A percentile compares a stretch with the other conserved stretches of the same genome.
These are phyloP conservation scores for Umbelopsis vinacea DNA, from an alignment of 192 early-diverging fungal species.

Conservation along the genomic window DNA sequence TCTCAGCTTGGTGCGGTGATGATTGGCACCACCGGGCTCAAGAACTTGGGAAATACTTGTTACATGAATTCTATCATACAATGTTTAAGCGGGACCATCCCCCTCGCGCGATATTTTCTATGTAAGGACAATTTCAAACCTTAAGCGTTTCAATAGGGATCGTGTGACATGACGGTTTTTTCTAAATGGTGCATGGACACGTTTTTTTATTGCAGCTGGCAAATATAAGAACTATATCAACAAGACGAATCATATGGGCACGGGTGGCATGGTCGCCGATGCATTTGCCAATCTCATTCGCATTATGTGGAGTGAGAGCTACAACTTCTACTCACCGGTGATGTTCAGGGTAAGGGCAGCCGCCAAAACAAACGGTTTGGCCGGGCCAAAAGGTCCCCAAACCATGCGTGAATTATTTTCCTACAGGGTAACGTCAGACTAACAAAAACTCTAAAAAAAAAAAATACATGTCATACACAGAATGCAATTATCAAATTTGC, in stretches of 20 bases:
- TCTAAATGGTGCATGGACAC: neutral
- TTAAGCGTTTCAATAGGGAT: neutral
- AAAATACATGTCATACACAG: slow-evolving; percentile 22
- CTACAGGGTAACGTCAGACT: no score
- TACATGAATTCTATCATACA: slow-evolving; percentile 88
- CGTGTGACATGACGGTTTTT: neutral
- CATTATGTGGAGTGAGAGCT: slow-evolving; percentile 83
- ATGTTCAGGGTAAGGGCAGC: slow-evolving; percentile 62
- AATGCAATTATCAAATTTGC: slow-evolving; percentile 74
- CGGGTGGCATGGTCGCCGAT: slow-evolving; percentile 72
- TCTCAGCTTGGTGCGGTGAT: slow-evolving; percentile 49
- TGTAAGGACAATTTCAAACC: slow-evolving; percentile 24
- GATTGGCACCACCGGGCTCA: slow-evolving; percentile 73
- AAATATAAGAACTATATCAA: slow-evolving; percentile 68
- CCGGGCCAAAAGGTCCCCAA: neutral
- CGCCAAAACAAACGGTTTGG: neutral
- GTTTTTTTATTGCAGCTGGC: slow-evolving; percentile 49
- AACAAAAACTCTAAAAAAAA: no score
- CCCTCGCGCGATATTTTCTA: slow-evolving; percentile 71
- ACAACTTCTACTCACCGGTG: slow-evolving; percentile 76
- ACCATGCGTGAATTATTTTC: neutral
- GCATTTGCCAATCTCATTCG: slow-evolving; percentile 80
- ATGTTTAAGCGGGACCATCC: slow-evolving; percentile 72
- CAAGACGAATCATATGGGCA: slow-evolving; percentile 69
- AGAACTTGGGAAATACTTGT: slow-evolving; percentile 86